Conservation (phyloP, 305 asterid genomes). For the Fraxinus platypoda region DNA sequence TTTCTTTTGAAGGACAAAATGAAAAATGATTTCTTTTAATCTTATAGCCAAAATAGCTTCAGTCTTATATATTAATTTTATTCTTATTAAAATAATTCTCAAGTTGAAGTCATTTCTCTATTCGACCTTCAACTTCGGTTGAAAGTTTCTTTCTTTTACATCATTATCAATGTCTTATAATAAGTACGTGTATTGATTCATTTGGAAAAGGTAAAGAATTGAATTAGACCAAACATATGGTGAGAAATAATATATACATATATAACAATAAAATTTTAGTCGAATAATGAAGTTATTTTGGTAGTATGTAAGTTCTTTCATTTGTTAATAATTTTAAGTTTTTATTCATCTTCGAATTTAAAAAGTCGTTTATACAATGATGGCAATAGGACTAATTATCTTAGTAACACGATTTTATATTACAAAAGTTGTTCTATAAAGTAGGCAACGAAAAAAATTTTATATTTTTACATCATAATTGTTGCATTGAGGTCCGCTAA, state of each 20-base stretch:
- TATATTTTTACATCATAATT: background rate
- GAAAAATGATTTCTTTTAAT: background rate
- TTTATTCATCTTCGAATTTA: background rate
- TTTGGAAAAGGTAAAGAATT: background rate
- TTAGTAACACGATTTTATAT: background rate
- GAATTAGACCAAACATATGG: background rate
- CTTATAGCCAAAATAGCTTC: background rate
- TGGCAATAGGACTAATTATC: background rate
- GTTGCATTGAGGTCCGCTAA: background rate
- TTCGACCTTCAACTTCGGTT: background rate
- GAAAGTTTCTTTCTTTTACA: background rate
- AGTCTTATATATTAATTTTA: background rate
- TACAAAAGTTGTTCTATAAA: background rate
- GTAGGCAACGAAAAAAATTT: background rate
- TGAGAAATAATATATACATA: background rate
- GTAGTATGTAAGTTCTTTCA: background rate
- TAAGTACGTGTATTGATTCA: background rate
- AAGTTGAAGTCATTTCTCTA: background rate
- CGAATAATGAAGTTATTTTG: background rate
- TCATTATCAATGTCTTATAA: background rate
- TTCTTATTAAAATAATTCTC: background rate
- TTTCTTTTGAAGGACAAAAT: background rate
- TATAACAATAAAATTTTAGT: background rate
- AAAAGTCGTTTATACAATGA: background rate
- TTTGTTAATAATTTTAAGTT: no score